Conservation (phyloP, 805 yeast species). For the Saccharomycopsis capsularis region DNA sequence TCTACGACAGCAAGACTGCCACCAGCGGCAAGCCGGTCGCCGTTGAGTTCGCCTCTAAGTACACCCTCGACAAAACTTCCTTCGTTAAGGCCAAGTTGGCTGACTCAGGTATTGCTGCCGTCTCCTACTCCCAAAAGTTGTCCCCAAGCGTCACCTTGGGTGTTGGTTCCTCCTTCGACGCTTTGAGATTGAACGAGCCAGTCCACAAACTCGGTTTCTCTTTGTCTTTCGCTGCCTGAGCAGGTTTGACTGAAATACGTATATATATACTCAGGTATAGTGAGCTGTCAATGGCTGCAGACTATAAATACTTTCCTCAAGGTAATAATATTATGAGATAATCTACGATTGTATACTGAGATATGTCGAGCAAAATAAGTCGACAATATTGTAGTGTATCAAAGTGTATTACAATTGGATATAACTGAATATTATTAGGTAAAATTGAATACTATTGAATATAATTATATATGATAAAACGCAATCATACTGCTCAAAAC, state of each 20-base stretch:
- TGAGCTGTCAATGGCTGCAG: no score
- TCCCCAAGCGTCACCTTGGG: slow-evolving; percentile 97
- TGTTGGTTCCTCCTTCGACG: slow-evolving; percentile 94
- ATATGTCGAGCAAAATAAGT: no score
- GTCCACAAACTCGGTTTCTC: slow-evolving; percentile 98
- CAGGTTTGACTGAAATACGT: neutral
- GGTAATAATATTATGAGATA: no score
- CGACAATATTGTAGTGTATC: no score
- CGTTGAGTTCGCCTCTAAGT: slow-evolving; percentile 94
- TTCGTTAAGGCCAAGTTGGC: slow-evolving; percentile 96
- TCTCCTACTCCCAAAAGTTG: slow-evolving; percentile 89
- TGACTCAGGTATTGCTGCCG: slow-evolving; percentile 89
- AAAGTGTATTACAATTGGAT: no score
- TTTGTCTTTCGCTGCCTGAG: slow-evolving; percentile 81
- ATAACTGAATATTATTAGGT: no score
- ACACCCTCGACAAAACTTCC: slow-evolving; percentile 78
- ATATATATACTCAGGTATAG: no score
- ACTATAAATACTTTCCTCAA: no score
- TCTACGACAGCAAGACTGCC: slow-evolving; percentile 74
- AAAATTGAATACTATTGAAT: no score
- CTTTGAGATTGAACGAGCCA: slow-evolving; percentile 86
- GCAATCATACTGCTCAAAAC: no score
- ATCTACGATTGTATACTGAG: no score
- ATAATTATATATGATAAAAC: no score
- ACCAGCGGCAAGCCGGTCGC: slow-evolving; percentile 72